phyloP scores from a whole-genome alignment of 768 basidiomycete genomes.

The Sistotremastrum niveocremeum region DNA sequence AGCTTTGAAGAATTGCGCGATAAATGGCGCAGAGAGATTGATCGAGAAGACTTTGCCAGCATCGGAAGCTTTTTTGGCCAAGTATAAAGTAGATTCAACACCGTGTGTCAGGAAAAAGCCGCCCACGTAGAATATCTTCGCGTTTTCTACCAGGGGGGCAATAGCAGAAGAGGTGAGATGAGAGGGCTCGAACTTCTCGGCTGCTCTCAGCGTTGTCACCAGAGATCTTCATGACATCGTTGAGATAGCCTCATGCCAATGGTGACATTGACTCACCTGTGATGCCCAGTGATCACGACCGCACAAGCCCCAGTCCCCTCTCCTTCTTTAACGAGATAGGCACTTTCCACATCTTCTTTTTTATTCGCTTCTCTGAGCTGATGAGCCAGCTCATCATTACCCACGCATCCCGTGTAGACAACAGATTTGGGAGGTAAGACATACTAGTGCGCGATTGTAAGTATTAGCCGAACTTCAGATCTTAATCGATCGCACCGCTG shows the following conservation, averaged over 20 bases:
- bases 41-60: slow-evolving; percentile 77
- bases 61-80: slow-evolving; percentile 65
- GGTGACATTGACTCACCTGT: slow-evolving; percentile 44
- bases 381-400: slow-evolving; percentile 81
- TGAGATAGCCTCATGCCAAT: slow-evolving; percentile 1
- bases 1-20: slow-evolving; percentile 79
- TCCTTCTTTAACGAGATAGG: slow-evolving; percentile 78
- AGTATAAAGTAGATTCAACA: slow-evolving; percentile 46
- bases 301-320: slow-evolving; percentile 94
- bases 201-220: slow-evolving; percentile 80
- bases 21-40: slow-evolving; percentile 97
- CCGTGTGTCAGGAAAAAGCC: slow-evolving; percentile 98
- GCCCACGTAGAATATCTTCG: slow-evolving; percentile 86
- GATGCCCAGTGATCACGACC: slow-evolving; percentile 85
- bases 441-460: slow-evolving; percentile 43
- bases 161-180: slow-evolving; percentile 70
- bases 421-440: slow-evolving; percentile 78
- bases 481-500: slow-evolving; percentile 52
- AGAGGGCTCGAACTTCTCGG: slow-evolving; percentile 75
- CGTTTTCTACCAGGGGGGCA: slow-evolving; percentile 61
- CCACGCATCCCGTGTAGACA: slow-evolving; percentile 90
- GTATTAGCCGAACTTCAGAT: slow-evolving; percentile 2
- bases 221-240: slow-evolving; percentile 47
- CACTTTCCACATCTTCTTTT: slow-evolving; percentile 78
- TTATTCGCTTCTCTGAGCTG: slow-evolving; percentile 84